These are phyloP conservation scores for Penicillium sp. DNA, from an alignment of 2,329 filamentous ascomycete genomes.

Conservation along the genomic window DNA sequence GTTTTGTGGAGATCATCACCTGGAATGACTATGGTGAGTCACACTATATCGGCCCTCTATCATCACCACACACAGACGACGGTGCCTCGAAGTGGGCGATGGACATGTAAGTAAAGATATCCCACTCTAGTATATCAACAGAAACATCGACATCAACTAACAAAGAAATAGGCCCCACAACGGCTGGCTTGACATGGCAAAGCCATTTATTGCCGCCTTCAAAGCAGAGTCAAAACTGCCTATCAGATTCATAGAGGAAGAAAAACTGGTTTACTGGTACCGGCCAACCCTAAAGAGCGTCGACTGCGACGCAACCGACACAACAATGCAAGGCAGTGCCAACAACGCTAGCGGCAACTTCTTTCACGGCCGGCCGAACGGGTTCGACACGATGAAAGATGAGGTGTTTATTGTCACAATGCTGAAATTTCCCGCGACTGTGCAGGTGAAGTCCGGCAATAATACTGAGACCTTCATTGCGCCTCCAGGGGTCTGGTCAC, in stretches of 20 bases:
- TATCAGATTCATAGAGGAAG: slow-evolving; percentile 44
- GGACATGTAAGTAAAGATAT: slow-evolving; percentile 43
- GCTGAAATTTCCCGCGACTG: slow-evolving; percentile 45
- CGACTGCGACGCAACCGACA: slow-evolving; percentile 55
- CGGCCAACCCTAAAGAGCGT: slow-evolving; percentile 49
- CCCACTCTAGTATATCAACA: too few relatives aligned
- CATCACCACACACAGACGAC: slow-evolving; percentile 39
- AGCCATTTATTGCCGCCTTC: slow-evolving; percentile 55
- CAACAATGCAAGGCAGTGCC: slow-evolving; percentile 43
- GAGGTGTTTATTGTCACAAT: slow-evolving; percentile 54
- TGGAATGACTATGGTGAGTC: slow-evolving; percentile 57
- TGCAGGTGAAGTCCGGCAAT: slow-evolving; percentile 49
- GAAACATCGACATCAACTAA: slow-evolving; percentile 6
- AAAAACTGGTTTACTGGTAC: slow-evolving; percentile 58
- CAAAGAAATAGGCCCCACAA: slow-evolving; percentile 45
- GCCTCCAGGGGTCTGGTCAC: slow-evolving; percentile 47
- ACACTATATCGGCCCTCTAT: slow-evolving; percentile 54
- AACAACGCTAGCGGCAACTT: slow-evolving; percentile 52
- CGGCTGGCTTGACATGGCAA: slow-evolving; percentile 55
- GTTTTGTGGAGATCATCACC: slow-evolving; percentile 49
- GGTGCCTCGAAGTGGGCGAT: slow-evolving; percentile 51
- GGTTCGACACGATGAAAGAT: slow-evolving; percentile 51
- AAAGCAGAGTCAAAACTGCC: slow-evolving; percentile 44
- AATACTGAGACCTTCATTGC: slow-evolving; percentile 47
- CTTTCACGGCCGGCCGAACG: slow-evolving; percentile 52